These are phyloP conservation scores for Coffea eugenioides DNA, from an alignment of 257 asterid species.

Conservation along the genomic window DNA sequence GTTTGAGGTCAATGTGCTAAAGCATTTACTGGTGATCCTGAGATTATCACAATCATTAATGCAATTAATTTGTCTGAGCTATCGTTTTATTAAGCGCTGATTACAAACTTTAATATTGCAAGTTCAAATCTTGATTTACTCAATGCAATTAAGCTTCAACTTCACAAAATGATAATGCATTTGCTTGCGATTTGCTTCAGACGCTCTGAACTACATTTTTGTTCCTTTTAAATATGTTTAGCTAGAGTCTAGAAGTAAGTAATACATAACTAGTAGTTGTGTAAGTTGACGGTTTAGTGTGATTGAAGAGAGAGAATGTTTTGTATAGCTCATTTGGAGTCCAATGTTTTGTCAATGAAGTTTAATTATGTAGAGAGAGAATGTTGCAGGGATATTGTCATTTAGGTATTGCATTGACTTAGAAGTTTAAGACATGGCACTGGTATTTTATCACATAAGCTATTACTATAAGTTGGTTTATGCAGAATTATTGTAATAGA, in stretches of 20 bases:
- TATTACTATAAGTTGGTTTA: neutral
- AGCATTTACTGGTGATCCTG: neutral
- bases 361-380: no score
- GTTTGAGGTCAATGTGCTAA: neutral
- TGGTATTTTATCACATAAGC: neutral
- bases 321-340: no score
- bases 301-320: neutral
- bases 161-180: neutral
- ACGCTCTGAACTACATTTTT: neutral
- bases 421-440: neutral
- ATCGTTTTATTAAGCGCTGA: neutral
- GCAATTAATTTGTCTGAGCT: neutral
- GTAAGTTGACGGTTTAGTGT: neutral
- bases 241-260: neutral
- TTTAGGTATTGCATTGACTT: no score
- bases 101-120: neutral
- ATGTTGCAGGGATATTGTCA: no score
- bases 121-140: neutral
- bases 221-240: neutral
- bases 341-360: no score
- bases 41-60: neutral
- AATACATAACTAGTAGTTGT: neutral
- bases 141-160: neutral
- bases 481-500: neutral
- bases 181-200: neutral